Percentiles rank a stretch among this genome's conserved stretches.
These are phyloP conservation scores for Tetrapisispora nanseiensis DNA, from an alignment of 805 yeast genomes.

Conservation along the genomic window DNA sequence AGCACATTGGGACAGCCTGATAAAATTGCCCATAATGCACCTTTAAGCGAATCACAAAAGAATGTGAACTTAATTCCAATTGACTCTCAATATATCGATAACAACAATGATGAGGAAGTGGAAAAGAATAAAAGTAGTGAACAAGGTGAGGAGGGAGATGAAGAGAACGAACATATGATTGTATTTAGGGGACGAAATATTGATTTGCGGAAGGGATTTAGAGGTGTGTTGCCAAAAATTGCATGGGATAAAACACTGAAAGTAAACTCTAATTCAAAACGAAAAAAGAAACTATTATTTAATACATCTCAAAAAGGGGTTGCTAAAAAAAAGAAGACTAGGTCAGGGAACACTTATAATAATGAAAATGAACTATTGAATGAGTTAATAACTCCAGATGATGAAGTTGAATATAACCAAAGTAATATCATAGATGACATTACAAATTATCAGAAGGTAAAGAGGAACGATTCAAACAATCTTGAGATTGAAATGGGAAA, in stretches of 20 bases:
- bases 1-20: neutral
- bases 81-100: neutral
- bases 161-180: slow-evolving; percentile 4
- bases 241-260: slow-evolving; percentile 25
- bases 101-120: neutral
- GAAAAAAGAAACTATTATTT: slow-evolving; percentile 2
- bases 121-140: slow-evolving; percentile 1
- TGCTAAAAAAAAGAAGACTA: slow-evolving; percentile 13
- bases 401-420: slow-evolving; percentile 4
- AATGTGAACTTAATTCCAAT: too few species aligned
- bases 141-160: neutral
- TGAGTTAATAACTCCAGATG: slow-evolving; percentile 18
- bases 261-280: neutral
- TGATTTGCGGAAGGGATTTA: slow-evolving; percentile 23
- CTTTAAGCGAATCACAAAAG: neutral
- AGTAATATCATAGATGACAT: neutral
- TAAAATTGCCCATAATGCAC: neutral
- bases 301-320: slow-evolving; percentile 15
- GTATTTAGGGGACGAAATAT: slow-evolving; percentile 23
- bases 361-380: slow-evolving; percentile 13
- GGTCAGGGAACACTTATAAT: neutral
- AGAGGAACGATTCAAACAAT: neutral
- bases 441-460: too few species aligned
- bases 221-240: slow-evolving; percentile 25
- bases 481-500: slow-evolving; percentile 4